Evolutionary conservation across 768 basidiomycete genomes (phyloP), one percentile per base, ranked within the genome.

Genomic region (Boletus sensibilis): DNA sequence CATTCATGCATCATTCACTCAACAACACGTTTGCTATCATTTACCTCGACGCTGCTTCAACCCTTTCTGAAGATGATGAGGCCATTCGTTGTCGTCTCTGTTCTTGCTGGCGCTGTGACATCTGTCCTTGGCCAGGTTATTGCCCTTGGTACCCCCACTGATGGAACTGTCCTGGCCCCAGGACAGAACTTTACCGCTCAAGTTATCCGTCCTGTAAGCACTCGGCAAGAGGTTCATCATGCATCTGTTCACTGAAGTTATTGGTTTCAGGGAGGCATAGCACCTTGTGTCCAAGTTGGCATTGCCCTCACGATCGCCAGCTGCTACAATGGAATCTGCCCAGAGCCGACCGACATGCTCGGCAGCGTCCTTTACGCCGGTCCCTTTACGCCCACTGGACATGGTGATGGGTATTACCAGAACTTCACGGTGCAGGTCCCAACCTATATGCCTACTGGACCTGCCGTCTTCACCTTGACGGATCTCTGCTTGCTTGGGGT

Each of bases 401-500:
- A 68, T n/a, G n/a, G n/a, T 21, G 0, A n/a, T 38, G 8, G 61
- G 60, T 13, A n/a, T n/a, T 71, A 71, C 50, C 67, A 72, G 56
- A 63, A 72, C 53, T 71, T 72, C 25, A 57, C 63, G 14, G 13
- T 72, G 16, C 60, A 58, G n/a, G 21, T 71, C 3, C 10, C 61
- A 0, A 0, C 13, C 4, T 59, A 48, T n/a, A 18, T 56, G 39
- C 1, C 41, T 1, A 0, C 48, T 13, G 70, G 70, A 50, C 64
- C 53, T 27, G 68, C 70, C 33, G 56, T 71, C 38, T 68, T 72
- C 45, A 68, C 68, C 9, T 52, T 71, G 57, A 69, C 66, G 0
- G 68, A 71, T 31, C 53, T 69, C 12, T 67, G 71, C 55, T 55
- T 72, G 55, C 51, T 72, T 31, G 70, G 70, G 56, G 68, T 70